Conservation (phyloP, 2,329 filamentous ascomycete species). For the Colletotrichum australisinense region DNA sequence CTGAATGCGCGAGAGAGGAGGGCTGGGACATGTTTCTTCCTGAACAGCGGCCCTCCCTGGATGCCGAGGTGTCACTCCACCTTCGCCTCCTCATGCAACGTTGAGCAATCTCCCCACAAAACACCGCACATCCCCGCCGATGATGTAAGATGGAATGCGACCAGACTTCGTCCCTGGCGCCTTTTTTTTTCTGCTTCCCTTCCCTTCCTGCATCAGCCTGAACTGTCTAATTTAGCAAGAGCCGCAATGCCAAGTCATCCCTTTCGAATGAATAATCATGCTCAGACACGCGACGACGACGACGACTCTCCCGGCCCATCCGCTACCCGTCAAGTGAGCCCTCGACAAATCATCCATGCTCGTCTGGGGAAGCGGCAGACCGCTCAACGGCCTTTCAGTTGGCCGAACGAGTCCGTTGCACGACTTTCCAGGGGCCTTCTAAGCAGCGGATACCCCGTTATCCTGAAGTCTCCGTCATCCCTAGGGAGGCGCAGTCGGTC, state of each 20-base stretch:
- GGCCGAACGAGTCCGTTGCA: conserved; percentile 8
- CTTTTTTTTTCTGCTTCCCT: background rate
- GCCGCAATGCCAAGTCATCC: conserved; percentile 30
- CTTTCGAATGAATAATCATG: background rate
- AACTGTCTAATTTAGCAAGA: conserved; percentile 22
- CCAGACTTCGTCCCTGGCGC: background rate
- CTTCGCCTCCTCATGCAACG: conserved; percentile 27
- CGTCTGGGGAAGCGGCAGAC: conserved; percentile 31
- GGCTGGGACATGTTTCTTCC: conserved; percentile 32
- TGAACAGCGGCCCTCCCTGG: conserved; percentile 32
- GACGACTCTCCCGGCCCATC: conserved; percentile 27
- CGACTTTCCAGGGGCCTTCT: background rate
- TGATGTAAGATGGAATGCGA: conserved; percentile 32
- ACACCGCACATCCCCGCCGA: conserved; percentile 26
- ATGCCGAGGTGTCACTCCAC: conserved; percentile 32
- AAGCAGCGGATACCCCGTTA: conserved; percentile 5
- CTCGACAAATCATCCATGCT: background rate
- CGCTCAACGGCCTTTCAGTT: conserved; percentile 8
- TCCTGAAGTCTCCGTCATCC: conserved; percentile 4
- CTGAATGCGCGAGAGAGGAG: background rate
- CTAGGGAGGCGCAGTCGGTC: conserved; percentile 28
- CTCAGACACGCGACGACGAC: background rate
- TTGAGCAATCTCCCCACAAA: conserved; percentile 21
- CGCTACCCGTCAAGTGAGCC: conserved; percentile 10
- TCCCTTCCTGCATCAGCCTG: conserved; percentile 2